Percentiles rank a stretch among this genome's conserved stretches.
Evolutionary conservation across 805 yeast species (phyloP).

Genomic region (Clavispora fructus): DNA sequence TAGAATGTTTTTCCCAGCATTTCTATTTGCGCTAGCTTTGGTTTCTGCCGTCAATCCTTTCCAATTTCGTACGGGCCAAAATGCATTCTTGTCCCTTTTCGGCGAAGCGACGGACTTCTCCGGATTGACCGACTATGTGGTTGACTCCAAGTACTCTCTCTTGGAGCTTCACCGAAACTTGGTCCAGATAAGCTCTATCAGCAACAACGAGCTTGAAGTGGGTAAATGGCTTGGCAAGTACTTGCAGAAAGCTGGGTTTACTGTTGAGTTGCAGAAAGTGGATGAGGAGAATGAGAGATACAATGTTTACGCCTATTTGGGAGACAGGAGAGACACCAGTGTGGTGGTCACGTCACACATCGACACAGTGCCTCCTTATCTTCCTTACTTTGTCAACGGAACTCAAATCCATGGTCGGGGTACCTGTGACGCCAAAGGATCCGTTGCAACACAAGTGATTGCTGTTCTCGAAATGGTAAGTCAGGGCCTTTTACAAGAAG

Average conservation of each 20-base stretch:
- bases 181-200: constrained; percentile 22
- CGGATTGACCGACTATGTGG: constrained; percentile 3
- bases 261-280: constrained; percentile 43
- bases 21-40: background rate
- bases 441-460: constrained; percentile 57
- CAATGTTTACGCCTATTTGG: constrained; percentile 56
- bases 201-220: constrained; percentile 25
- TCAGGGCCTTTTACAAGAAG: constrained; percentile 36
- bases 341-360: constrained; percentile 59
- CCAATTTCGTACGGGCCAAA: background rate
- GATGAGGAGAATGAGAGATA: constrained; percentile 22
- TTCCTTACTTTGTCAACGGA: constrained; percentile 46
- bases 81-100: background rate
- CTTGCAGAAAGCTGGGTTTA: constrained; percentile 40
- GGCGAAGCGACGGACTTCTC: background rate
- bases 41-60: background rate
- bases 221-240: constrained; percentile 35
- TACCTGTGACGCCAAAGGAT: constrained; percentile 64
- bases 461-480: constrained; percentile 46
- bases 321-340: constrained; percentile 39
- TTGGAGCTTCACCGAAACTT: constrained; percentile 23
- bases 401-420: constrained; percentile 61
- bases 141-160: constrained; percentile 3
- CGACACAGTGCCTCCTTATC: constrained; percentile 68
- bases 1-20: background rate